Evolutionary conservation across 129 eudicot genomes (phyloP).

Genomic region (Apium graveolens): DNA sequence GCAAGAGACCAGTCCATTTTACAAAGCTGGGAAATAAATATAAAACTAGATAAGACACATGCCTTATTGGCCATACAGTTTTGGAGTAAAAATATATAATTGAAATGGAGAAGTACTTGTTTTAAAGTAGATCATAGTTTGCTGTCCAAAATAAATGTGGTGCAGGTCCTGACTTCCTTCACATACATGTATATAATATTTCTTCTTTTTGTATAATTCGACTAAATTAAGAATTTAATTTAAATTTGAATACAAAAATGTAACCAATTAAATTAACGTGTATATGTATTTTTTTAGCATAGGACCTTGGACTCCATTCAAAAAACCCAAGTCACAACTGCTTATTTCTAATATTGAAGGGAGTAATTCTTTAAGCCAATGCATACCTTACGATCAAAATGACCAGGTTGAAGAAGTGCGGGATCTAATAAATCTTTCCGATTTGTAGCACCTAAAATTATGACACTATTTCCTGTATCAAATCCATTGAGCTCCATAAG

Average conservation of each 20-base stretch:
- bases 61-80: background rate
- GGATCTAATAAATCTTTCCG: conserved; percentile 89
- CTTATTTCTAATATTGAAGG: no score
- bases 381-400: conserved; percentile 90
- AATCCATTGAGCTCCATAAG: conserved; percentile 90
- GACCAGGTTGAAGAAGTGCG: conserved; percentile 97
- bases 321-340: no score
- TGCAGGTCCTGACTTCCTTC: background rate
- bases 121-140: background rate
- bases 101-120: background rate
- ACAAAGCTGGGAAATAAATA: background rate
- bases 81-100: background rate
- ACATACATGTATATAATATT: background rate
- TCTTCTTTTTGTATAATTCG: no score
- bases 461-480: conserved; percentile 94
- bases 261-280: no score
- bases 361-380: background rate
- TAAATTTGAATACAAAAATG: no score
- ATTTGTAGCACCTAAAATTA: conserved; percentile 88
- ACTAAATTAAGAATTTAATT: no score
- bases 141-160: background rate
- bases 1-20: background rate
- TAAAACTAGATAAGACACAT: no score
- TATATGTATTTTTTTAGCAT: background rate
- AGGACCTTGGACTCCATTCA: no score